phyloP scores from a whole-genome alignment of 179 eudicot genomes.

The Amaranthus tricolor region DNA sequence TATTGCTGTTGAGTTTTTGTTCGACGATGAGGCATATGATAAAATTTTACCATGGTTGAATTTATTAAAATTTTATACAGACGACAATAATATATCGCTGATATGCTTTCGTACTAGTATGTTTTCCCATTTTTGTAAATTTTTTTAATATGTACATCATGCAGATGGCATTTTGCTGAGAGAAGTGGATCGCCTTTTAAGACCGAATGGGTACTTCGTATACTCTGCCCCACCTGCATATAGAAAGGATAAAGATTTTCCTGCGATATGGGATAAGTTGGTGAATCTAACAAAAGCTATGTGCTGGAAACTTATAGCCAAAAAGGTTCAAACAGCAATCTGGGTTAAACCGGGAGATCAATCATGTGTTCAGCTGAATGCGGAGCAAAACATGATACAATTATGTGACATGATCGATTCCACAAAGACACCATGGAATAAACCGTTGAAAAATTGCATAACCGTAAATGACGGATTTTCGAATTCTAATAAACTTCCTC shows the following conservation, averaged over 20 bases:
- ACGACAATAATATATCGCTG: too few relatives aligned
- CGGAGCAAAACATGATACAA: slow-evolving; percentile 55
- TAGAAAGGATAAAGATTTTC: slow-evolving; percentile 88
- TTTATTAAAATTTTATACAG: too few relatives aligned
- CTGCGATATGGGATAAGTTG: slow-evolving; percentile 81
- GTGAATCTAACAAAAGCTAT: slow-evolving; percentile 67
- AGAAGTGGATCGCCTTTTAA: slow-evolving; percentile 80
- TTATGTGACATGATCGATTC: slow-evolving; percentile 59
- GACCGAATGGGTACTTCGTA: slow-evolving; percentile 90
- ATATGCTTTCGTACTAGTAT: background rate
- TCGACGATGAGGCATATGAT: too few relatives aligned
- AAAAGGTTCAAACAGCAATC: slow-evolving; percentile 90
- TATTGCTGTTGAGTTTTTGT: too few relatives aligned
- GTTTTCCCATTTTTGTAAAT: background rate
- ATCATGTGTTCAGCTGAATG: slow-evolving; percentile 64
- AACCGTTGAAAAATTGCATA: slow-evolving; percentile 68
- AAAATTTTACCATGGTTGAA: too few relatives aligned
- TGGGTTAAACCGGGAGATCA: slow-evolving; percentile 77
- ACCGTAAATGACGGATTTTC: slow-evolving; percentile 28
- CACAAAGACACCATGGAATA: slow-evolving; percentile 73
- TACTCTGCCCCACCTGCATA: slow-evolving; percentile 99
- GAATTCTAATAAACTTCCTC: slow-evolving; percentile 53
- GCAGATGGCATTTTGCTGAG: slow-evolving; percentile 85
- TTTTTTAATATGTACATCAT: slow-evolving; percentile 9
- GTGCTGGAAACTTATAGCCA: slow-evolving; percentile 95